phyloP scores from a whole-genome alignment of 2,329 filamentous ascomycete genomes.

The Diaporthe sp. region DNA sequence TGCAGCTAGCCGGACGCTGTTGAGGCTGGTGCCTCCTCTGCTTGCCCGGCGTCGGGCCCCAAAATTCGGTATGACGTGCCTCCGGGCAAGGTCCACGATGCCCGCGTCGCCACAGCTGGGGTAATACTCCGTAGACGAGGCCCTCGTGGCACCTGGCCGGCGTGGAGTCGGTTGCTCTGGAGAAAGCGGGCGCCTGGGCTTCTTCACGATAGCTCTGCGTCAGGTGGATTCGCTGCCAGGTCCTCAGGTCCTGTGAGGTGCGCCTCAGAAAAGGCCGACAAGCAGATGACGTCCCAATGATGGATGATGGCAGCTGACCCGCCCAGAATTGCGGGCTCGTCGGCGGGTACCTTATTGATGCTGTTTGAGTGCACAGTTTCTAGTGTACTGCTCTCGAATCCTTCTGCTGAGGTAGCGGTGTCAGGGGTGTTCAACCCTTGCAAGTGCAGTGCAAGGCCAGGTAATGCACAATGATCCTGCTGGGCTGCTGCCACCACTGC shows the following conservation, averaged over 20 bases:
- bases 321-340: slow-evolving; percentile 3
- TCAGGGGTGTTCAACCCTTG: background rate
- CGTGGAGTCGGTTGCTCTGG: background rate
- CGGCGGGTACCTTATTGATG: background rate
- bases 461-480: background rate
- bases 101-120: slow-evolving; percentile 19
- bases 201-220: slow-evolving; percentile 1
- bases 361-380: background rate
- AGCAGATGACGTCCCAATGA: slow-evolving; percentile 25
- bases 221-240: slow-evolving; percentile 18
- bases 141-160: slow-evolving; percentile 11
- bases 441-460: background rate
- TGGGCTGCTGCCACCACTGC: background rate
- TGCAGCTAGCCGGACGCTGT: slow-evolving; percentile 6
- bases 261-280: background rate
- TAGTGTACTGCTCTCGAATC: background rate
- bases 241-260: background rate
- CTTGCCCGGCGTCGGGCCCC: background rate
- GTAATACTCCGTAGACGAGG: background rate
- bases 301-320: slow-evolving; percentile 23
- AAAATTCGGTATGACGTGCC: slow-evolving; percentile 11
- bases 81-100: background rate
- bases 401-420: background rate
- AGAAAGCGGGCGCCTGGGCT: background rate
- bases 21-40: slow-evolving; percentile 16